Percentiles rank a stretch among this genome's conserved stretches.
These are phyloP conservation scores for Sophora flavescens DNA, from an alignment of 306 rosid species.

Conservation along the genomic window DNA sequence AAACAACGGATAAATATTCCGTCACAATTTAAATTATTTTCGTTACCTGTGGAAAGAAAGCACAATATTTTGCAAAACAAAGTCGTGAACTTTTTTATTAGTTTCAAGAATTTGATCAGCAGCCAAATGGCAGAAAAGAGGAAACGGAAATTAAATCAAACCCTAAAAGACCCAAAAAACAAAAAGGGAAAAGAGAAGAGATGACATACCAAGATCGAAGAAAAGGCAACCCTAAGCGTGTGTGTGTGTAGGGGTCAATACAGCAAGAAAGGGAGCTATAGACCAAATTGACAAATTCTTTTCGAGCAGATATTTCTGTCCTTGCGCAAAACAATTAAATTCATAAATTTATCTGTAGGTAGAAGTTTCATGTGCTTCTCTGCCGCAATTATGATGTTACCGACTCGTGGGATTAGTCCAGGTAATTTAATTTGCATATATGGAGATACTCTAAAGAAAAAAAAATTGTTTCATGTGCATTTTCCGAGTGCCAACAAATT, in stretches of 20 bases:
- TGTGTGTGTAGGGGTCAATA: not conserved
- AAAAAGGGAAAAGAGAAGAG: not conserved
- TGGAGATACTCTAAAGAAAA: too few relatives aligned
- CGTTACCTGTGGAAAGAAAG: not conserved
- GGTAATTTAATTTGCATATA: too few relatives aligned
- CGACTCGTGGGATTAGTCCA: too few relatives aligned
- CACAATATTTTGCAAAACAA: not conserved
- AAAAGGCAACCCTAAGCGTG: not conserved
- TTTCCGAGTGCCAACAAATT: too few relatives aligned
- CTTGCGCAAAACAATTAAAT: too few relatives aligned
- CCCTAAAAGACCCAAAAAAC: not conserved
- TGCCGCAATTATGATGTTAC: too few relatives aligned
- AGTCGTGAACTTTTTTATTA: not conserved
- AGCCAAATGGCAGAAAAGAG: not conserved
- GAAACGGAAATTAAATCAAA: not conserved
- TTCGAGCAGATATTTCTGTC: too few relatives aligned
- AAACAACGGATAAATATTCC: not conserved
- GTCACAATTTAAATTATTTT: not conserved
- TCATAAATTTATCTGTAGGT: too few relatives aligned
- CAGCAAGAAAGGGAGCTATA: not conserved
- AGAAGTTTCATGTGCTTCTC: too few relatives aligned
- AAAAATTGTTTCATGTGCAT: too few relatives aligned
- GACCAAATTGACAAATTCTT: not conserved
- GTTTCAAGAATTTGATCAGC: not conserved
- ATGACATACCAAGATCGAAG: conserved; percentile 12